A percentile compares a stretch with the other conserved stretches of the same genome.
These are phyloP conservation scores for Cymodocea nodosa DNA, from an alignment of 116 monocot genomes.

Conservation along the genomic window DNA sequence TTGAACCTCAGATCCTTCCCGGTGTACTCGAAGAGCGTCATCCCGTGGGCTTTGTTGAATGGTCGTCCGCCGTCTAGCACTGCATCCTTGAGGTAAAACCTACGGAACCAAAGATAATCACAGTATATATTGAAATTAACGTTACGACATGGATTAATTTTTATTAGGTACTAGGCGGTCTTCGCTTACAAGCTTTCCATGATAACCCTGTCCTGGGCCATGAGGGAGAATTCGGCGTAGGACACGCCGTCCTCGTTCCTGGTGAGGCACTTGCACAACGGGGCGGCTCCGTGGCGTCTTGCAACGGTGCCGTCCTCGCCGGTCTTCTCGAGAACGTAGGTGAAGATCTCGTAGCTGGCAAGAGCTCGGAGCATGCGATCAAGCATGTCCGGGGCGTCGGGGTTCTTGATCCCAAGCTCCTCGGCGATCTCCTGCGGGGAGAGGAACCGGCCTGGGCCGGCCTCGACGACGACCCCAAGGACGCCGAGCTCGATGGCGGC, in stretches of 20 bases:
- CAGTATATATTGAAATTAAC: no score
- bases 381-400: conserved; percentile 18
- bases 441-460: conserved; percentile 16
- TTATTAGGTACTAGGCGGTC: no score
- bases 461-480: conserved; percentile 19
- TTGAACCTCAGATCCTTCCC: conserved; percentile 18
- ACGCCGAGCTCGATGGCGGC: conserved; percentile 33
- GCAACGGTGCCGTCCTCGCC: conserved; percentile 2
- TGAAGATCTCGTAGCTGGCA: conserved; percentile 27
- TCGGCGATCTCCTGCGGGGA: conserved; percentile 15
- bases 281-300: background rate
- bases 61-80: conserved; percentile 23
- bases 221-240: no score
- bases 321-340: no score
- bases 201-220: no score
- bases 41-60: conserved; percentile 21
- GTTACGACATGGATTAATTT: no score
- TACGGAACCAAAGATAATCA: background rate
- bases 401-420: conserved; percentile 12
- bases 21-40: conserved; percentile 50
- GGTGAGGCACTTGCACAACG: conserved; percentile 15
- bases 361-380: conserved; percentile 34
- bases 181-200: conserved; percentile 12
- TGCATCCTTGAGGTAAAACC: conserved; percentile 61
- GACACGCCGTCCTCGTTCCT: conserved; percentile 17